A percentile compares a stretch with the other conserved stretches of the same genome.
Evolutionary conservation across 2,329 filamentous ascomycete genomes (phyloP).

Genomic region (Aspergillus clavatus): DNA sequence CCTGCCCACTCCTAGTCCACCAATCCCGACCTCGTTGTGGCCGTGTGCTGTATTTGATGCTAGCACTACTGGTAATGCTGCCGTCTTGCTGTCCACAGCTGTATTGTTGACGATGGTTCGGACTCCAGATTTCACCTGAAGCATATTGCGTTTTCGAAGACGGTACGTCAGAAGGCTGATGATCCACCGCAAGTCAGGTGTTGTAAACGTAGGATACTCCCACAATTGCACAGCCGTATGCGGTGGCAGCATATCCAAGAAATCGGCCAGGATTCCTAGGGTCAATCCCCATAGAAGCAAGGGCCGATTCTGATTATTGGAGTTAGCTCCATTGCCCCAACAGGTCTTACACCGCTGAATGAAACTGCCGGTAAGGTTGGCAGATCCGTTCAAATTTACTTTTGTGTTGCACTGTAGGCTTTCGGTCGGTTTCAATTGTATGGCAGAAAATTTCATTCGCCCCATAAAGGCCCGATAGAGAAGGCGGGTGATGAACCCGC

Average conservation of each 20-base stretch:
- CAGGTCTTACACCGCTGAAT: slow-evolving; percentile 26
- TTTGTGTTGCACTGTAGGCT: slow-evolving; percentile 54
- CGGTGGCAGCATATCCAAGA: slow-evolving; percentile 63
- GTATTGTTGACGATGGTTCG: slow-evolving; percentile 24
- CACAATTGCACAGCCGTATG: slow-evolving; percentile 58
- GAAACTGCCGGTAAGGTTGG: slow-evolving; percentile 18
- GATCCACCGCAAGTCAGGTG: slow-evolving; percentile 55
- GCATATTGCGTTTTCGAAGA: slow-evolving; percentile 50
- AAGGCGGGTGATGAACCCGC: slow-evolving; percentile 51
- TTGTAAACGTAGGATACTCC: slow-evolving; percentile 65
- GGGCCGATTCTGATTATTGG: slow-evolving; percentile 38
- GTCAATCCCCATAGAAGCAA: slow-evolving; percentile 66
- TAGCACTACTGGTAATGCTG: slow-evolving; percentile 26
- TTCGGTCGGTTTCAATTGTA: slow-evolving; percentile 58
- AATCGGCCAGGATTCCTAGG: slow-evolving; percentile 62
- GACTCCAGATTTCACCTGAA: slow-evolving; percentile 28
- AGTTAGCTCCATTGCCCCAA: slow-evolving; percentile 26
- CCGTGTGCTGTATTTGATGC: slow-evolving; percentile 18
- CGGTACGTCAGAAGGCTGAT: slow-evolving; percentile 57
- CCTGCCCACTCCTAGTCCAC: slow-evolving; percentile 33
- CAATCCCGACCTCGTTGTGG: slow-evolving; percentile 36
- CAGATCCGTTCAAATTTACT: slow-evolving; percentile 45
- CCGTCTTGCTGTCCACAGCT: slow-evolving; percentile 31
- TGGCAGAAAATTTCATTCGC: slow-evolving; percentile 64
- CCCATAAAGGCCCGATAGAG: slow-evolving; percentile 56